These are phyloP conservation scores for Chytridiales sp. DNA, from an alignment of 371 early-diverging fungal species.

Conservation along the genomic window DNA sequence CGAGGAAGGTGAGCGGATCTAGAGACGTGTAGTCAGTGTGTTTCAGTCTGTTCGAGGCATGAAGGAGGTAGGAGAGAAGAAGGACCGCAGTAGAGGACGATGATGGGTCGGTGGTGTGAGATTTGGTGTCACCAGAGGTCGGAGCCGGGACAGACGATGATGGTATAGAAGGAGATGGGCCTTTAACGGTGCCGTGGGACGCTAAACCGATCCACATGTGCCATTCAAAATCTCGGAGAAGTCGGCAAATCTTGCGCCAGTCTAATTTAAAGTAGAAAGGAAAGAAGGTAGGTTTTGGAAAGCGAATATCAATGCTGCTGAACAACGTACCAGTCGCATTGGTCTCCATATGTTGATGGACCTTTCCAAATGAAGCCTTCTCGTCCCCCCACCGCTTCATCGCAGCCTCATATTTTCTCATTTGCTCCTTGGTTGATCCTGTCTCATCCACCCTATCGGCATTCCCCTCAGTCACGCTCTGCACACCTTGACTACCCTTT, in stretches of 20 bases:
- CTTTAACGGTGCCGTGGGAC: too few species aligned
- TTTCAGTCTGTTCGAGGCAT: constrained; percentile 10
- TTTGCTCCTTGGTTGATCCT: too few species aligned
- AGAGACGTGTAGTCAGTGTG: constrained; percentile 1
- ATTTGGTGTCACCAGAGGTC: too few species aligned
- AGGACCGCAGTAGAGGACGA: background rate
- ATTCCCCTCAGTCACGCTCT: background rate
- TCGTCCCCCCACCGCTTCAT: background rate
- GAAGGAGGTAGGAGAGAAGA: constrained; percentile 3
- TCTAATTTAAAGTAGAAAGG: too few species aligned
- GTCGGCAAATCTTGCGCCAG: constrained; percentile 7
- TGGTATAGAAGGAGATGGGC: too few species aligned
- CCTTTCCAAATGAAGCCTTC: background rate
- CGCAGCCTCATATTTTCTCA: too few species aligned
- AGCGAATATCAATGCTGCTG: background rate
- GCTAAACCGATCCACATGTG: too few species aligned
- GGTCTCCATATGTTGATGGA: background rate
- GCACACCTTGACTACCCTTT: background rate
- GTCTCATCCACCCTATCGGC: too few species aligned
- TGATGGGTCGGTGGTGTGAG: background rate
- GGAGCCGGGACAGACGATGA: too few species aligned
- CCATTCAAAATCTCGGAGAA: background rate
- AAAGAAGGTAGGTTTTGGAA: too few species aligned
- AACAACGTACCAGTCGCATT: background rate
- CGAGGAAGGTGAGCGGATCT: constrained; percentile 6